Percentiles rank a stretch among this genome's conserved stretches.
Evolutionary conservation across 257 asterid species (phyloP).

Genomic region (Ehretia macrophylla): DNA sequence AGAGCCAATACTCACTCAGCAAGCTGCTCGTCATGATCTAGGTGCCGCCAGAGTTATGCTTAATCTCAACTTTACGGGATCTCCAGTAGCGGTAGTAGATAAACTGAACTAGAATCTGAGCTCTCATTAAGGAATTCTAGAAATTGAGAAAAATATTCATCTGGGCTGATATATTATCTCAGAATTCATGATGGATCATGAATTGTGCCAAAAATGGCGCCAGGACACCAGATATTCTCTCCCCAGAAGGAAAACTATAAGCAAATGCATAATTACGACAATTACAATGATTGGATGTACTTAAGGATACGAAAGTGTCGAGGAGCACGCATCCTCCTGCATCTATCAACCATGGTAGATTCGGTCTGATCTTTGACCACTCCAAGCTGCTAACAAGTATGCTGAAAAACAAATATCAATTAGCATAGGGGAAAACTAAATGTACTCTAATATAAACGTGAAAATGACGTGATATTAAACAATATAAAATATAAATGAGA

Average conservation of each 20-base stretch:
- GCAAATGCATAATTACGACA: background rate
- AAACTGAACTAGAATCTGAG: conserved; percentile 58
- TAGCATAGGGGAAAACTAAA: background rate
- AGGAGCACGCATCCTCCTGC: conserved; percentile 65
- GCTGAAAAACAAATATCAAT: conserved; percentile 27
- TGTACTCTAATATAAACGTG: no score
- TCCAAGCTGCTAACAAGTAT: conserved; percentile 57
- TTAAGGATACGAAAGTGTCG: conserved; percentile 63
- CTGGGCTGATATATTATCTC: background rate
- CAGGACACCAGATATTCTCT: no score
- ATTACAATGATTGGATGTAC: background rate
- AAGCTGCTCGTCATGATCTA: background rate
- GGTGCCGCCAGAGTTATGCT: background rate
- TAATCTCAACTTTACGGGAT: conserved; percentile 3
- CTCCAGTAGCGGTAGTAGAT: conserved; percentile 36
- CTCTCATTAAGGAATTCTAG: conserved; percentile 23
- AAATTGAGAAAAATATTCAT: background rate
- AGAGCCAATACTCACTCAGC: background rate
- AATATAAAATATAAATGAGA: background rate
- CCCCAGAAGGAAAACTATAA: background rate
- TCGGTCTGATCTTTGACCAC: conserved; percentile 54
- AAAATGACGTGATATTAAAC: no score
- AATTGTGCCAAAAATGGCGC: no score
- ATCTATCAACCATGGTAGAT: conserved; percentile 79
- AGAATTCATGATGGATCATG: no score